phyloP scores from a whole-genome alignment of 345 rosid genomes.

The Physaria fendleri region DNA sequence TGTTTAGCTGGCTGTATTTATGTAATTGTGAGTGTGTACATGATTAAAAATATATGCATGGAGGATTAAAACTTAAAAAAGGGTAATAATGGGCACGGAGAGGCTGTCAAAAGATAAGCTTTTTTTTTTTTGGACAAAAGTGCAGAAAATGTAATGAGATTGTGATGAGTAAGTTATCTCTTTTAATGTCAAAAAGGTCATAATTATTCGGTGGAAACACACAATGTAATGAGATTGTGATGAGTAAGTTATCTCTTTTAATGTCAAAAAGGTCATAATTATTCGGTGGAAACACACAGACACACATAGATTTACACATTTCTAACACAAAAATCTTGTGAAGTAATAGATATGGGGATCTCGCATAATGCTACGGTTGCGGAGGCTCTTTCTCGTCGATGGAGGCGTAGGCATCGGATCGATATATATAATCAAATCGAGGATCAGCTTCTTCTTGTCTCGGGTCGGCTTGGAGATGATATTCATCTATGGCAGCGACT shows the following conservation, averaged over 20 bases:
- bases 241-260: slow-evolving; percentile 28
- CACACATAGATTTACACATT: slow-evolving; percentile 16
- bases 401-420: too few species aligned
- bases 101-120: slow-evolving; percentile 19
- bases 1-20: not conserved
- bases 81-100: slow-evolving; percentile 31
- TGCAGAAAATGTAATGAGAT: slow-evolving; percentile 28
- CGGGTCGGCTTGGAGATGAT: too few species aligned
- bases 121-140: slow-evolving; percentile 29
- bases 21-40: slow-evolving; percentile 3
- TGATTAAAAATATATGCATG: slow-evolving; percentile 27
- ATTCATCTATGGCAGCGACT: too few species aligned
- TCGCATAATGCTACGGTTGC: too few species aligned
- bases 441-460: too few species aligned
- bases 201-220: slow-evolving; percentile 34
- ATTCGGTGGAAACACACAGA: slow-evolving; percentile 32
- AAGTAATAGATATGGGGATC: too few species aligned
- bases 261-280: slow-evolving; percentile 34
- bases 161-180: slow-evolving; percentile 25
- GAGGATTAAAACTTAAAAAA: slow-evolving; percentile 25
- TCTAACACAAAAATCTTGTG: slow-evolving; percentile 10
- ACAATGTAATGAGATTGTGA: slow-evolving; percentile 26
- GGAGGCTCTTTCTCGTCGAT: too few species aligned
- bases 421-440: too few species aligned
- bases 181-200: slow-evolving; percentile 34